Evolutionary conservation across 306 rosid genomes (phyloP).

Genomic region (Quercus aquifolioides): DNA sequence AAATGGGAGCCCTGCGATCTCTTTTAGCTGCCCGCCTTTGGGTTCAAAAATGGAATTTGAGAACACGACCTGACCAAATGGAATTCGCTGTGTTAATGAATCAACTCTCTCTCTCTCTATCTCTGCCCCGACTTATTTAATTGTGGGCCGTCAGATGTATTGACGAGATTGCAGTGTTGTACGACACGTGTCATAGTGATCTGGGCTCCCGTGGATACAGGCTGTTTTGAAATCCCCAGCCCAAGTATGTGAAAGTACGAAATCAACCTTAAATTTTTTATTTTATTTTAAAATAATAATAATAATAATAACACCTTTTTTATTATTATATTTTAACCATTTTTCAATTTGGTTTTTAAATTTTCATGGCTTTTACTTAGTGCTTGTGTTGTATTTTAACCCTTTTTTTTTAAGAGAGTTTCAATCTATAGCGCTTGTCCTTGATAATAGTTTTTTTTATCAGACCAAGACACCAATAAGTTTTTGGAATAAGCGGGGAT

Average conservation of each 20-base stretch:
- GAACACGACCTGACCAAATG: slow-evolving; percentile 8
- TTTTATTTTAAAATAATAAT: too few species aligned
- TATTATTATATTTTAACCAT: too few species aligned
- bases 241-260: slow-evolving; percentile 5
- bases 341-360: too few species aligned
- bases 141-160: slow-evolving; percentile 15
- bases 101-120: not conserved
- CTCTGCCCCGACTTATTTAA: not conserved
- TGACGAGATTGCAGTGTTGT: slow-evolving; percentile 20
- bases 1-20: slow-evolving; percentile 24
- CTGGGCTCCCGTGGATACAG: slow-evolving; percentile 19
- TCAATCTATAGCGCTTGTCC: too few species aligned
- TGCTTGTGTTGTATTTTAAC: too few species aligned
- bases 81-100: slow-evolving; percentile 32
- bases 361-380: too few species aligned
- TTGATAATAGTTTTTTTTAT: too few species aligned
- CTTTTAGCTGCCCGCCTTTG: slow-evolving; percentile 23
- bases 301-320: too few species aligned
- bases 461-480: accelerated
- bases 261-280: not conserved
- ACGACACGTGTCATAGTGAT: slow-evolving; percentile 39
- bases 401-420: too few species aligned
- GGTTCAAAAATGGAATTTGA: slow-evolving; percentile 30
- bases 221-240: slow-evolving; percentile 12
- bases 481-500: too few species aligned